A percentile compares a stretch with the other conserved stretches of the same genome.
Evolutionary conservation across 768 basidiomycete genomes (phyloP).

Genomic region (Hygrophorus russula): DNA sequence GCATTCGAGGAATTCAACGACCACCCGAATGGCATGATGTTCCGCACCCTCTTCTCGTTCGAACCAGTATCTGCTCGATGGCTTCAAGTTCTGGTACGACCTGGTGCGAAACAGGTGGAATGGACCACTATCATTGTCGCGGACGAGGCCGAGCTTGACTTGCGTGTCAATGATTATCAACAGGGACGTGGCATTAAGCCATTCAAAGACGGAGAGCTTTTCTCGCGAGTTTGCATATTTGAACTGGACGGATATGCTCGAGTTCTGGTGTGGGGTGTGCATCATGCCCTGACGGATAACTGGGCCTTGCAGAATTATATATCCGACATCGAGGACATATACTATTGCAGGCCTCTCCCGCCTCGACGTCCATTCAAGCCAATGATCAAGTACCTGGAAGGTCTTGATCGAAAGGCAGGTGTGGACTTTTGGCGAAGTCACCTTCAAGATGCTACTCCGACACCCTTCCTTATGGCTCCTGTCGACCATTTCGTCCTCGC

Average conservation of each 20-base stretch:
- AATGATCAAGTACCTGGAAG: neutral
- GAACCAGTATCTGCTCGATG: neutral
- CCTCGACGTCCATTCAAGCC: conserved; percentile 2
- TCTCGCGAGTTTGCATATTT: neutral
- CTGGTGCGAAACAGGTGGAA: neutral
- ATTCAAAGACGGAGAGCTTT: neutral
- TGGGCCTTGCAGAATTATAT: neutral
- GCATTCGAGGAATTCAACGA: neutral
- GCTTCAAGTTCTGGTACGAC: neutral
- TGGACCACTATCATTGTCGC: neutral
- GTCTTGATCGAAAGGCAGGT: neutral
- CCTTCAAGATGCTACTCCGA: neutral
- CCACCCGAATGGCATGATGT: neutral
- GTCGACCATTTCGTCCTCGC: no score
- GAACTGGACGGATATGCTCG: neutral
- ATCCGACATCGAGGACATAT: neutral
- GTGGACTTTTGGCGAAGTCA: neutral
- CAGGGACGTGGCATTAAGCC: neutral
- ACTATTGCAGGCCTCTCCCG: neutral
- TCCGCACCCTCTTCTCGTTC: neutral
- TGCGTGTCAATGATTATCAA: neutral
- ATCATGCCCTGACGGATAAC: conserved; percentile 1
- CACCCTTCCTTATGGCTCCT: conserved; percentile 1
- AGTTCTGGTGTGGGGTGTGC: neutral
- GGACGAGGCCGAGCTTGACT: neutral